Base-by-base conservation (phyloP, 2,329 filamentous ascomycete genomes). In the Botrytis elliptica region DNA sequence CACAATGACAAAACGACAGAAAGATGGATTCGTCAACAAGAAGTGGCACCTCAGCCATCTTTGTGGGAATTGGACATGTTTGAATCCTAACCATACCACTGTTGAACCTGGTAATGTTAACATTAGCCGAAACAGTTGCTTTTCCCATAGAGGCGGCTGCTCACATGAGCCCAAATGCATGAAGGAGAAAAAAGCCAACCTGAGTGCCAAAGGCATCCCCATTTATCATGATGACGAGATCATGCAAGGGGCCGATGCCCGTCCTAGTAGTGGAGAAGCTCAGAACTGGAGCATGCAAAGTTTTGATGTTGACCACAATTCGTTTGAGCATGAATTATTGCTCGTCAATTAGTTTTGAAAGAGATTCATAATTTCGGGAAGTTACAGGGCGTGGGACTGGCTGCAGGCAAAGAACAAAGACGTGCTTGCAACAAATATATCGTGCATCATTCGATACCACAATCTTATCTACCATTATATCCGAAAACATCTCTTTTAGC, bases 11-110 rank as follows among this genome's bases (percentile, higher is more conserved):
- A 72, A 73, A 16, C 69, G 76, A 33, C 79, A 81, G 62, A 77
- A 77, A 70, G 76, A 79, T 55, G 79, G 80, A 0, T 80, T 76
- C 38, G 75, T 81, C 55, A 74, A 79, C 46, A 74, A 78, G 7
- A 65, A 74, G 49, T 81, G 80, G 80, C 77, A 80, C 63, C 65
- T 79, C 2, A 80, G 78, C 60, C 80, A 82, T 71, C 75, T 81
- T 0, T 82, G 80, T 70, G 80, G 80, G 1, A 82, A 82, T 52
- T 82, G 80, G 79, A 79, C 76, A 5, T 82, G 81, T 60, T 71
- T 79, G 22, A 82, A 81, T 65, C 73, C 77, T 3, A 46, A 57
- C 22, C 81, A 81, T 73, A 75, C 77, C 0, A 79, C 77, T 1
- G 74, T 81, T 18, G 80, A 82, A 70, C 71, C 76, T 4, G 76